Evolutionary conservation across 2,329 filamentous ascomycete species (phyloP), one percentile per base, ranked within the genome.

Genomic region (Xylaria arbuscula): DNA sequence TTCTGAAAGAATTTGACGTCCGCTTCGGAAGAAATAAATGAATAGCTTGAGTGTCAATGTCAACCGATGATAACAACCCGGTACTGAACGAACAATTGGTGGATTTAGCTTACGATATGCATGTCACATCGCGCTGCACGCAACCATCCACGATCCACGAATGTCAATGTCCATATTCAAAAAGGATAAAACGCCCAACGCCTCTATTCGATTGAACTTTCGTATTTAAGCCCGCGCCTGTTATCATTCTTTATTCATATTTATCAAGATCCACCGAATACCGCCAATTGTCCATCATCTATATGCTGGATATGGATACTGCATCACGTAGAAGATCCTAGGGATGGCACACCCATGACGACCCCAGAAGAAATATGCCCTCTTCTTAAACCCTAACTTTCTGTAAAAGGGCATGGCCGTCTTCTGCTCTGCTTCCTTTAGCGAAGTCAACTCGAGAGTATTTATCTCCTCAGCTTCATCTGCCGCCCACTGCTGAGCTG

Each of bases 1-100:
- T 94, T n/a, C 81, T 94, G 68, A 92, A 92, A 79, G 90, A 92
- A 71, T 94, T 94, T 80, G 92, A 94, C 75, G 85, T 93, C 58
- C 83, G 92, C 62, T 94, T 94, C 78, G 89, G 89, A 17, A 77
- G 81, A 65, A 80, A 78, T 36, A 70, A 73, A 19, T 78, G 68
- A 74, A 55, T 11, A 22, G 34, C n/a, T 56, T 28, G 38, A 42
- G 19, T 17, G 82, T 5, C 5, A 34, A 51, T 32, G 10, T 19
- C 38, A 36, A 50, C 8, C 24, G 22, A 66, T 32, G 40, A 38
- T 40, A 47, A 22, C 2, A 17, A 10, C 28, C 51, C 19, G 17
- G 15, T 40, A 19, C 13, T 24, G 28, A 22, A n/a, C 24, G 13
- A 55, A 24, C 7, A 50, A 32, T 54, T 53, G 32, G 28, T 10